Evolutionary conservation across 1,139 yeast genomes (phyloP), one percentile per base, ranked within the genome.

Genomic region (Arxiozyma bovina): DNA sequence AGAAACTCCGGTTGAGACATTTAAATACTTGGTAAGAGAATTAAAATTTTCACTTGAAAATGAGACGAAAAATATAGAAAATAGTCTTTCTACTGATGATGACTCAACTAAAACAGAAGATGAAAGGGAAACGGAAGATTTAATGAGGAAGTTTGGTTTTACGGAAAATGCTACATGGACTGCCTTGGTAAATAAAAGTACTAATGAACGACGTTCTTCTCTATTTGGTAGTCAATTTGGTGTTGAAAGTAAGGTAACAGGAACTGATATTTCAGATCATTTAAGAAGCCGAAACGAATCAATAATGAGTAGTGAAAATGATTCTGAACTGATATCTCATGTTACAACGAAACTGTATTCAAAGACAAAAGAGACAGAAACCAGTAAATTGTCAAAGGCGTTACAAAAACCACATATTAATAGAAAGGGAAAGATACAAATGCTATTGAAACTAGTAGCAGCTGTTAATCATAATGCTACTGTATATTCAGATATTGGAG

Each of bases 131-230:
- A 60, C 60, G 48, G 60, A 57, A n/a, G 60, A 63, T 45, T 55
- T 67, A 8, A 63, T 66, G 65, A 61, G 65, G 47, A 65, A 61
- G 34, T 62, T 66, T 54, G 70, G 70, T 6, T 52, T 68, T 8
- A 57, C 68, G 7, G 69, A 66, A 52, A 62, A 65, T 50, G 63
- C 68, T 23, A 68, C 70, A 12, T 68, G 71, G 72, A 57, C 70
- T 3, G 65, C 65, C 40, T 57, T 67, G 40, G 60, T 68, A 3
- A 63, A 60, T 44, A 61, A 59, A 45, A 63, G 60, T 42, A 51
- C 53, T 15, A 61, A 60, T 21, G 53, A 48, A 9, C 46, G 48
- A 4, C 45, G 40, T 12, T 48, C 43, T 34, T 34, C 40, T 34
- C 3, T 34, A 34, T 34, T 34, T 17, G 44, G 11, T 11, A 27